These are phyloP conservation scores for Saccharomyces eubayanus DNA, from an alignment of 805 yeast genomes.

Conservation along the genomic window DNA sequence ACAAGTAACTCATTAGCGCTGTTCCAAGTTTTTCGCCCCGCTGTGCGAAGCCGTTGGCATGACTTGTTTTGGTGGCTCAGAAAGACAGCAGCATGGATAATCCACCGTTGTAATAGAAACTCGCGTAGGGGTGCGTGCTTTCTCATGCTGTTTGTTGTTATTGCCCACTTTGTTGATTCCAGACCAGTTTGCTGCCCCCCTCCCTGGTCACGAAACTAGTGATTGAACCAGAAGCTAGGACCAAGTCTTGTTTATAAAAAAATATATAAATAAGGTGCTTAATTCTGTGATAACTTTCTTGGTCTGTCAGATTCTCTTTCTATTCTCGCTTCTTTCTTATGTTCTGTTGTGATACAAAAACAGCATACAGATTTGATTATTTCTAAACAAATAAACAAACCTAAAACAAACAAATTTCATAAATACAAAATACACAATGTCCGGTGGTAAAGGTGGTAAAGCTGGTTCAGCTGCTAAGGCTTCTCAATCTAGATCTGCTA, in stretches of 20 bases:
- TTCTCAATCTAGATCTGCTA: slow-evolving; percentile 95
- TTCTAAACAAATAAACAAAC: slow-evolving; percentile 3
- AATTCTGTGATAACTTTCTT: not conserved
- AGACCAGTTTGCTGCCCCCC: not conserved
- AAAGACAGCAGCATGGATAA: not conserved
- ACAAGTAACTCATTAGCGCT: slow-evolving; percentile 12
- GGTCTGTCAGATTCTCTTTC: not conserved
- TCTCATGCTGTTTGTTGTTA: not conserved
- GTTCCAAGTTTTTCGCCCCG: slow-evolving; percentile 27
- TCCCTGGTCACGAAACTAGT: not conserved
- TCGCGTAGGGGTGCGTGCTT: not conserved
- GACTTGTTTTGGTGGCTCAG: not conserved
- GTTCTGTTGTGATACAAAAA: not conserved
- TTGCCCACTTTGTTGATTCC: not conserved
- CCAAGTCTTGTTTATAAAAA: not conserved
- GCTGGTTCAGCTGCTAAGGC: slow-evolving; percentile 93
- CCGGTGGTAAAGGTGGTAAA: slow-evolving; percentile 73
- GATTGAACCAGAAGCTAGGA: not conserved
- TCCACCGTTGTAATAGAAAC: not conserved
- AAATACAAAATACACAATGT: slow-evolving; percentile 41
- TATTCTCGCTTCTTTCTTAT: not conserved
- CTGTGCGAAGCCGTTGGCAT: slow-evolving; percentile 15
- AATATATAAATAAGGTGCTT: not conserved
- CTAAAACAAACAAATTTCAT: slow-evolving; percentile 7
- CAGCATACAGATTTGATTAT: not conserved